Conservation (phyloP, 352 stramenopile species). For the Globisporangium heterothallicum region DNA sequence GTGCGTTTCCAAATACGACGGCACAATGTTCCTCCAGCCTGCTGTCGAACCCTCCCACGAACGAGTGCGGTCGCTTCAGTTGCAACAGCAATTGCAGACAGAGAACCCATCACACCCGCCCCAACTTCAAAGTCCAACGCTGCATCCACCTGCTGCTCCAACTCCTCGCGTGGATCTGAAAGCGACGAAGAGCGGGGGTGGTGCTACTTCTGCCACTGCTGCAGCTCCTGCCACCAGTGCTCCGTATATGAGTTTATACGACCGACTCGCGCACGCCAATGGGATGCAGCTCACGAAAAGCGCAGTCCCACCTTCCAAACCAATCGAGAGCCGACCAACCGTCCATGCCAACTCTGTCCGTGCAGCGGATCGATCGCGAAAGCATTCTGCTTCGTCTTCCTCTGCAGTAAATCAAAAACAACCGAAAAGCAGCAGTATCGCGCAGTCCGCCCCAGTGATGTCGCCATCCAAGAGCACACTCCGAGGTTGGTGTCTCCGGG, state of each 20-base stretch:
- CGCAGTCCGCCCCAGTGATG: neutral
- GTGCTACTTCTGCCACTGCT: neutral
- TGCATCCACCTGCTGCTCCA: neutral
- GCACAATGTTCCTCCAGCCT: constrained; percentile 49
- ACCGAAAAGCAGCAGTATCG: constrained; percentile 9
- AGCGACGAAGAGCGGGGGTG: neutral
- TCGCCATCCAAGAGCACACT: constrained; percentile 13
- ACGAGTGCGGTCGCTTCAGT: constrained; percentile 21
- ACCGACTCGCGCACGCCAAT: constrained; percentile 52
- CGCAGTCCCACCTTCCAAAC: constrained; percentile 25
- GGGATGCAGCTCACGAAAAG: constrained; percentile 27
- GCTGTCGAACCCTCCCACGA: constrained; percentile 33
- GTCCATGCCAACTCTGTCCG: neutral
- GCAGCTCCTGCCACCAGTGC: constrained; percentile 4
- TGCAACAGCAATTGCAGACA: constrained; percentile 1
- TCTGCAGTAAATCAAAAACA: neutral
- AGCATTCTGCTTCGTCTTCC: too few species aligned
- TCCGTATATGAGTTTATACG: constrained; percentile 64
- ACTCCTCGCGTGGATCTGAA: neutral
- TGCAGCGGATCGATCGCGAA: neutral
- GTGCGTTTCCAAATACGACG: constrained; percentile 38
- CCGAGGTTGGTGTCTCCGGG: constrained; percentile 11
- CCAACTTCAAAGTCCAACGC: neutral
- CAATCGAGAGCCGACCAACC: constrained; percentile 19
- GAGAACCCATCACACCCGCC: constrained; percentile 3